These are phyloP conservation scores for Mucor circinelloides DNA, from an alignment of 371 early-diverging fungal species.

Conservation along the genomic window DNA sequence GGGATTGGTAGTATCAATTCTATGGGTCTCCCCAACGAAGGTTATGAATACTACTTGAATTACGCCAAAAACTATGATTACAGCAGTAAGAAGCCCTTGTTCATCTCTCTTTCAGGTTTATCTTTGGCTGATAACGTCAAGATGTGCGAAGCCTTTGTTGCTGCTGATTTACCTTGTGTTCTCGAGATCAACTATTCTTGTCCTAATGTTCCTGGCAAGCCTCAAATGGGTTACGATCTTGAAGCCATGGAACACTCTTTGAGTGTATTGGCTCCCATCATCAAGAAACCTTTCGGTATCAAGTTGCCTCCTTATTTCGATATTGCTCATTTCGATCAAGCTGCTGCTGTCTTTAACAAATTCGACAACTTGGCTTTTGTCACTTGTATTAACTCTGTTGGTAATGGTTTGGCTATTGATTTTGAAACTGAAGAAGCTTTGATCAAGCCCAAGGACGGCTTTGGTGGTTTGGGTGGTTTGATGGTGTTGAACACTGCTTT, in stretches of 20 bases:
- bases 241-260: slow-evolving; percentile 52
- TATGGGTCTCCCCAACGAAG: slow-evolving; percentile 56
- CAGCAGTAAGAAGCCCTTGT: slow-evolving; percentile 43
- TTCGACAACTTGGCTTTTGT: slow-evolving; percentile 48
- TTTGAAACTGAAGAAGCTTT: slow-evolving; percentile 49
- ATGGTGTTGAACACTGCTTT: slow-evolving; percentile 51
- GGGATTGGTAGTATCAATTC: slow-evolving; percentile 52
- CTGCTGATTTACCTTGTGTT: slow-evolving; percentile 42
- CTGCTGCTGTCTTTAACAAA: slow-evolving; percentile 45
- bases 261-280: slow-evolving; percentile 43
- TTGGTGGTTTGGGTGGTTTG: slow-evolving; percentile 54
- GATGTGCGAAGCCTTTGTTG: slow-evolving; percentile 48
- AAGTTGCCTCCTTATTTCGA: slow-evolving; percentile 58
- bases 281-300: slow-evolving; percentile 55
- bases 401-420: slow-evolving; percentile 55
- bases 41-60: slow-evolving; percentile 48
- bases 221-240: slow-evolving; percentile 52
- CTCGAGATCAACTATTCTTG: slow-evolving; percentile 56
- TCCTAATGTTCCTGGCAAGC: slow-evolving; percentile 56
- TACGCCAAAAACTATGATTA: slow-evolving; percentile 49
- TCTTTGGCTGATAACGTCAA: slow-evolving; percentile 47
- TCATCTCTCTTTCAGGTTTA: slow-evolving; percentile 51
- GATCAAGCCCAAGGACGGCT: slow-evolving; percentile 56
- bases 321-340: slow-evolving; percentile 52
- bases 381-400: slow-evolving; percentile 55